Conservation (phyloP, 805 yeast genomes). For the Suhomyces canberraensis region DNA sequence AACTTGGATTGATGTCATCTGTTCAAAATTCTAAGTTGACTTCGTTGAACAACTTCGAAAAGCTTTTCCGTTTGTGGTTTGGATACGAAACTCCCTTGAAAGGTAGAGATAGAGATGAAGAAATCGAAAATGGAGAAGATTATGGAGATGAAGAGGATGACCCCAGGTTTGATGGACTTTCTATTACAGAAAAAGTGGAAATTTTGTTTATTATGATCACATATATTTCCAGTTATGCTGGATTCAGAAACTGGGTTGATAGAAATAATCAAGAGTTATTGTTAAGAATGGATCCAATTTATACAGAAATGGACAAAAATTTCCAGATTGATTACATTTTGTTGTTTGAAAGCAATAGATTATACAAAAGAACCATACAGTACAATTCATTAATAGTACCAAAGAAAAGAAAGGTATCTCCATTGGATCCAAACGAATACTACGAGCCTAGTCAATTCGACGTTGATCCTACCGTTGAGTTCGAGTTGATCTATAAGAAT, state of each 20-base stretch:
- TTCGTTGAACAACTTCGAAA: conserved; percentile 29
- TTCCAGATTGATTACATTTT: conserved; percentile 34
- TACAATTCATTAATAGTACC: conserved; percentile 31
- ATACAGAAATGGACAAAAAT: conserved; percentile 4
- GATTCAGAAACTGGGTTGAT: conserved; percentile 49
- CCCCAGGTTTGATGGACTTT: conserved; percentile 37
- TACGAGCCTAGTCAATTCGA: conserved; percentile 31
- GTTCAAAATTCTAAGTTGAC: conserved; percentile 37
- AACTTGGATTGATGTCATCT: conserved; percentile 38
- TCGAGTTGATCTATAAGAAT: conserved; percentile 29
- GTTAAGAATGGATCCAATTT: conserved; percentile 18
- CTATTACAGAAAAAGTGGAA: conserved; percentile 47
- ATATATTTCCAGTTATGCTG: conserved; percentile 41
- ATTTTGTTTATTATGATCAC: conserved; percentile 44
- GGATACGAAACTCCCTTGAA: conserved; percentile 32
- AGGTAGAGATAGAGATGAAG: conserved; percentile 23
- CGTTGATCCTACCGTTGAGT: conserved; percentile 20
- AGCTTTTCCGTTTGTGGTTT: conserved; percentile 31
- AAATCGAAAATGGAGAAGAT: conserved; percentile 14
- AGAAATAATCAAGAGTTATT: conserved; percentile 26
- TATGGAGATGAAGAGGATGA: conserved; percentile 16
- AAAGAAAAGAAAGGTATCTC: conserved; percentile 31
- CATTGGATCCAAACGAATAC: conserved; percentile 28
- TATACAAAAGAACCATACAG: conserved; percentile 39
- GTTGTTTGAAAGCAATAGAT: conserved; percentile 48